Base-by-base conservation (phyloP, 768 basidiomycete genomes). In the Leccinum aurantiacum region DNA sequence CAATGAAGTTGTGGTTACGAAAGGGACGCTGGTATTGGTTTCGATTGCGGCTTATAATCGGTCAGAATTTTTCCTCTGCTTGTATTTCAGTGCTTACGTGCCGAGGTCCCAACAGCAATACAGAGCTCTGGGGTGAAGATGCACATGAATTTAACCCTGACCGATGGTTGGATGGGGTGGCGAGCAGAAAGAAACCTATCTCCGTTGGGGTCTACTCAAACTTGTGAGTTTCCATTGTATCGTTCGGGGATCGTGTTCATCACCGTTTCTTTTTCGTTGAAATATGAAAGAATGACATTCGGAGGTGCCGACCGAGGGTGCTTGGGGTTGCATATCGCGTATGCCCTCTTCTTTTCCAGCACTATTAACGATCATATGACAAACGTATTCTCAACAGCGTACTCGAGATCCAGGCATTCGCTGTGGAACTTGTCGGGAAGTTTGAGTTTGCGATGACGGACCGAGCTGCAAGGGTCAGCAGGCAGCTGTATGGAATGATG, bases 11-110 rank as follows among this genome's bases (percentile, higher is more conserved):
- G 76, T 79, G 2, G 71, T 87, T 24, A 78, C 80, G 0, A 80
- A 82, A 60, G 82, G 83, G 9, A 79, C 77, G 35, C 80, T 5
- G 9, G 2, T 44, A 19, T 2, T 85, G 25, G 65, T 79, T 6
- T 86, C 85, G 8, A 79, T 85, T 37, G 78, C 79, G 22, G 82
- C 77, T 2, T 85, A 85, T 60, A 82, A 87, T 61, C 78, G 83
- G 86, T 82, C 35, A 49, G 33, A 35, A 3, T 19, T 24, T 19
- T 24, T 33, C 10, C 17, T 17, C 3, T 15, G 11, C 19, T 17
- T 31, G 22, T 11, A 29, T 37, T 22, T 1, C 22, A 7, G 38
- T 35, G 50, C 49, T 63, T 15, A 59, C 56, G 4, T 14, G 22
- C 22, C 29, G 17, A 25, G 8, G 51, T 54, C 51, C 25, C 33